phyloP scores from a whole-genome alignment of 2,329 filamentous ascomycete genomes.

The Pseudocercospora fuligena region DNA sequence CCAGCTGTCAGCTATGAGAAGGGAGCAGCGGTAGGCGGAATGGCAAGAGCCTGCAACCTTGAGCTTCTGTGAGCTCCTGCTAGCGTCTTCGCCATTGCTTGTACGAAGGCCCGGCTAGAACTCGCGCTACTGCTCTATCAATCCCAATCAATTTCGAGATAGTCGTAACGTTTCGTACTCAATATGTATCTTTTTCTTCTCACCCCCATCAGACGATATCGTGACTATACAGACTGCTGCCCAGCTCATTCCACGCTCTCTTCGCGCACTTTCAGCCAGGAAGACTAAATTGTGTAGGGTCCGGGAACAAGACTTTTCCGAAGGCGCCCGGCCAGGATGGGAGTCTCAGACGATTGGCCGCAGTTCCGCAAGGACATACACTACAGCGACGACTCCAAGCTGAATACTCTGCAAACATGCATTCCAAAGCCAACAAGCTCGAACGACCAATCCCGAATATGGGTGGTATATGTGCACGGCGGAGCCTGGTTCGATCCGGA shows the following conservation, averaged over 20 bases:
- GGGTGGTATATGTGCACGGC: slow-evolving; percentile 54
- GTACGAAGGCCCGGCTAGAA: background rate
- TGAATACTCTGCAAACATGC: slow-evolving; percentile 51
- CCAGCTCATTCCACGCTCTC: background rate
- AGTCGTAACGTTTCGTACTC: background rate
- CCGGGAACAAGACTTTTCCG: background rate
- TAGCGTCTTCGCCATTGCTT: background rate
- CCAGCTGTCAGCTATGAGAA: background rate
- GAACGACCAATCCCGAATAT: slow-evolving; percentile 29
- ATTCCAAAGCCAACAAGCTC: slow-evolving; percentile 42
- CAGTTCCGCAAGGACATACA: slow-evolving; percentile 34
- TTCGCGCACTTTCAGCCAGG: background rate
- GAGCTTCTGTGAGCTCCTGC: background rate
- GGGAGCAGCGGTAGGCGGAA: background rate
- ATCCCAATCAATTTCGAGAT: background rate
- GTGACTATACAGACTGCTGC: no score
- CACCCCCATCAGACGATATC: no score
- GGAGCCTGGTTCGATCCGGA: slow-evolving; percentile 56
- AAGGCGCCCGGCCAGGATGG: slow-evolving; percentile 14
- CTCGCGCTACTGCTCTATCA: background rate
- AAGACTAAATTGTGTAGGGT: no score
- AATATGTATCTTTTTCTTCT: no score
- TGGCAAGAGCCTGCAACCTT: background rate
- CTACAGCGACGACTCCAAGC: slow-evolving; percentile 38
- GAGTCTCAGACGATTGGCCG: slow-evolving; percentile 31